phyloP scores from a whole-genome alignment of 306 rosid genomes.

The Argentina anserina region DNA sequence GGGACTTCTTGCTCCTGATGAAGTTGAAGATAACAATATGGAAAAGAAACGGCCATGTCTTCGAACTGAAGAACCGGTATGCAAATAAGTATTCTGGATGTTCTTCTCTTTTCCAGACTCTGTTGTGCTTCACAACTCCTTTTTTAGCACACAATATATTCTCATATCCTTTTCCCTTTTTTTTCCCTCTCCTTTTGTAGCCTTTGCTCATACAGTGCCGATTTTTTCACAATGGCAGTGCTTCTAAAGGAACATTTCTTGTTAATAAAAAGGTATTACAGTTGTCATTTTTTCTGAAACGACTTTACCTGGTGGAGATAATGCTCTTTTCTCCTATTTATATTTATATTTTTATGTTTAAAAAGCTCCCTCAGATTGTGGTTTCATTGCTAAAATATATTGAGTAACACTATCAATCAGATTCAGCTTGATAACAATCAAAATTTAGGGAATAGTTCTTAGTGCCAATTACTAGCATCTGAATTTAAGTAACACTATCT shows the following conservation, averaged over 20 bases:
- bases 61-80: slow-evolving; percentile 44
- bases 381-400: not conserved
- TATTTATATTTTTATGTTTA: no score
- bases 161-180: slow-evolving; percentile 6
- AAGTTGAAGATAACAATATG: slow-evolving; percentile 17
- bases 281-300: not conserved
- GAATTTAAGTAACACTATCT: not conserved
- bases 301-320: not conserved
- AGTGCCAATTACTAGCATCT: not conserved
- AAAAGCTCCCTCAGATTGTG: not conserved
- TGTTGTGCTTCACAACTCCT: not conserved
- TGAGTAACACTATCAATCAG: not conserved
- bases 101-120: slow-evolving; percentile 14
- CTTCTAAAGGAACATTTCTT: slow-evolving; percentile 71
- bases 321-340: not conserved
- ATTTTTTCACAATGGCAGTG: slow-evolving; percentile 55
- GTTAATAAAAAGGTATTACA: slow-evolving; percentile 53
- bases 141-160: not conserved
- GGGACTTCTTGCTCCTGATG: slow-evolving; percentile 33
- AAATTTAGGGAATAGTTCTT: not conserved
- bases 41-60: slow-evolving; percentile 21
- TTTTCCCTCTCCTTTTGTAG: slow-evolving; percentile 33
- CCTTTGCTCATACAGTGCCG: slow-evolving; percentile 77
- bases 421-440: not conserved
- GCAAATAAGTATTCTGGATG: slow-evolving; percentile 13